Evolutionary conservation across 2,329 filamentous ascomycete genomes (phyloP).

Genomic region (Magnaporthiopsis incrustans): DNA sequence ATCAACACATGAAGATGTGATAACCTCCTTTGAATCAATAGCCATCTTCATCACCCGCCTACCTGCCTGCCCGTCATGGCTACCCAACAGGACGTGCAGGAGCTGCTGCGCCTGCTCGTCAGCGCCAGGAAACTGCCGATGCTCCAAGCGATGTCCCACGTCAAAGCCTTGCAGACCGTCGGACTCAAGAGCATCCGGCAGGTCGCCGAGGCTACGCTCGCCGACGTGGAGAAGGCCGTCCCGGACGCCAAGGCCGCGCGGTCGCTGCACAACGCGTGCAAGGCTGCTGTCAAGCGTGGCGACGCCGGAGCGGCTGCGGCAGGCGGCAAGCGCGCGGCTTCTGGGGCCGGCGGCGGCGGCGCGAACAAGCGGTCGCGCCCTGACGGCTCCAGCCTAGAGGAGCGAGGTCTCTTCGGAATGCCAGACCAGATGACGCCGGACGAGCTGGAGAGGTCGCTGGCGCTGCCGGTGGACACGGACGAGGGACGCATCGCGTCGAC

Average conservation of each 20-base stretch:
- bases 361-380: constrained; percentile 25
- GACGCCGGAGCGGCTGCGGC: constrained; percentile 7
- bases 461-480: constrained; percentile 47
- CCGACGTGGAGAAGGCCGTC: constrained; percentile 37
- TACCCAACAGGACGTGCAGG: constrained; percentile 51
- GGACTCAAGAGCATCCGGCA: constrained; percentile 46
- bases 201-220: constrained; percentile 41
- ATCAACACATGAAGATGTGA: no score
- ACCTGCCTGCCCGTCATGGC: not conserved
- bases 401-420: constrained; percentile 20
- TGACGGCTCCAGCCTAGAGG: constrained; percentile 4
- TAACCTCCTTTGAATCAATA: no score
- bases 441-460: constrained; percentile 55
- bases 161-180: constrained; percentile 48
- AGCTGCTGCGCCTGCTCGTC: constrained; percentile 52
- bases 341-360: constrained; percentile 11
- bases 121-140: constrained; percentile 47
- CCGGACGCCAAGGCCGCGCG: constrained; percentile 41
- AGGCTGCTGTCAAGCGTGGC: constrained; percentile 37
- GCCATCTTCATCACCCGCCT: no score
- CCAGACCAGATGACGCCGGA: constrained; percentile 36
- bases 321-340: constrained; percentile 24
- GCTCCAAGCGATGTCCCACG: constrained; percentile 49
- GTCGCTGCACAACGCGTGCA: constrained; percentile 45
- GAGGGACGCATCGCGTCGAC: constrained; percentile 52